Conservation (phyloP, 2,329 filamentous ascomycete genomes). For the Fusarium globosum region DNA sequence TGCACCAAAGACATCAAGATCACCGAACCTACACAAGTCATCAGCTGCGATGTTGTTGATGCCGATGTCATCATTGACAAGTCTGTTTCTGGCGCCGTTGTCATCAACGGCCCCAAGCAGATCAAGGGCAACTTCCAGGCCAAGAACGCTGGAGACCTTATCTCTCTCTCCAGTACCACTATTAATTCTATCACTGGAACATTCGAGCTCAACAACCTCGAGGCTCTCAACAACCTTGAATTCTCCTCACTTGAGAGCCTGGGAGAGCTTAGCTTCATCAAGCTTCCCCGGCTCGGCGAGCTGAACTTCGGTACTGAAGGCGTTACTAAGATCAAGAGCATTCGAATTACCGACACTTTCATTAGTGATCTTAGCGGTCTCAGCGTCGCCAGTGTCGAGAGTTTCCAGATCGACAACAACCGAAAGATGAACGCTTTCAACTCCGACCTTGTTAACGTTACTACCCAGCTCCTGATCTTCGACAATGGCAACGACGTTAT, state of each 20-base stretch:
- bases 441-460: slow-evolving; percentile 82
- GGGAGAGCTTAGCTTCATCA: slow-evolving; percentile 75
- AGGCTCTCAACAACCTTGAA: slow-evolving; percentile 73
- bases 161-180: slow-evolving; percentile 68
- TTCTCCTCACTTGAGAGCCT: slow-evolving; percentile 75
- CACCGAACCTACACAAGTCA: slow-evolving; percentile 68
- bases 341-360: slow-evolving; percentile 88
- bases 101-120: slow-evolving; percentile 68
- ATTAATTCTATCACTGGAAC: slow-evolving; percentile 73
- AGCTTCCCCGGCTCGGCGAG: slow-evolving; percentile 70
- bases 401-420: slow-evolving; percentile 93
- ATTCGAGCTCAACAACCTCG: slow-evolving; percentile 78
- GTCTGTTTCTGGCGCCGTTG: slow-evolving; percentile 66
- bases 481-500: slow-evolving; percentile 80
- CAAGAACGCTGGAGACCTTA: slow-evolving; percentile 70
- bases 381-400: slow-evolving; percentile 77
- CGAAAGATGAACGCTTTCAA: slow-evolving; percentile 78
- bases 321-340: slow-evolving; percentile 73
- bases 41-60: slow-evolving; percentile 76
- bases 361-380: slow-evolving; percentile 83
- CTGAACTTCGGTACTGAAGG: slow-evolving; percentile 62
- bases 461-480: slow-evolving; percentile 75
- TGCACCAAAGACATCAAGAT: slow-evolving; percentile 69
- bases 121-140: slow-evolving; percentile 69
- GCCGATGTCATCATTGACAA: slow-evolving; percentile 75